Evolutionary conservation across 495 filamentous ascomycete species (phyloP), one percentile per base, ranked within the genome.

Genomic region (Aspergillus sparsus): DNA sequence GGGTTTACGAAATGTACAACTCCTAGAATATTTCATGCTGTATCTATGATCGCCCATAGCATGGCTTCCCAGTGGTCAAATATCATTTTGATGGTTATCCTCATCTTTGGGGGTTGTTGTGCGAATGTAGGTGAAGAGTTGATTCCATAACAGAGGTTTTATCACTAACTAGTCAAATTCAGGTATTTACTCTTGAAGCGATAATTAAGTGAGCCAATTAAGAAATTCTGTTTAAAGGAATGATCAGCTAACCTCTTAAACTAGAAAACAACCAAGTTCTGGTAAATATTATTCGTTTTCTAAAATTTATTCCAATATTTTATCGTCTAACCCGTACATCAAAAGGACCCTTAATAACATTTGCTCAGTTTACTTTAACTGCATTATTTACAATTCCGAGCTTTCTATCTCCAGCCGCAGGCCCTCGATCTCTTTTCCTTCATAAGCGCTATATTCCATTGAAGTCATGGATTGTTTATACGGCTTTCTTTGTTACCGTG

Each of bases 81-180:
- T 57, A 78, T 87, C 45, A 74, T 82, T 33, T 80, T 87, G 62
- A 94, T 96, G 80, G 77, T 91, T n/a, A 84, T 80, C 21, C 79
- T 97, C 57, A 98, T 98, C 49, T 97, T 98, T 70, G 94, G 95
- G 41, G 94, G 94, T 37, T 99, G 94, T 70, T 99, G 94, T 80
- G 92, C 92, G 34, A 99, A 98, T 80, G 94, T 98, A 72, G 74
- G 83, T 78, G 34, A 18, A 18, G 27, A 37, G 34, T 11, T 18
- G 49, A 41, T 1, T 39, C 54, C 34, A 41, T 47, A 59, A 66
- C 59, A 66, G 21, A 10, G 41, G 41, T 49, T 45, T 53, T 54
- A 57, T 65, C 68, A 57, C 70, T 62, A 56, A 64, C 49, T 27
- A 31, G 58, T 58, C n/a, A 31, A 34, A 18, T 58, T 9, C 62